Evolutionary conservation across 345 rosid genomes (phyloP).

Genomic region (Nephelium lappaceum): DNA sequence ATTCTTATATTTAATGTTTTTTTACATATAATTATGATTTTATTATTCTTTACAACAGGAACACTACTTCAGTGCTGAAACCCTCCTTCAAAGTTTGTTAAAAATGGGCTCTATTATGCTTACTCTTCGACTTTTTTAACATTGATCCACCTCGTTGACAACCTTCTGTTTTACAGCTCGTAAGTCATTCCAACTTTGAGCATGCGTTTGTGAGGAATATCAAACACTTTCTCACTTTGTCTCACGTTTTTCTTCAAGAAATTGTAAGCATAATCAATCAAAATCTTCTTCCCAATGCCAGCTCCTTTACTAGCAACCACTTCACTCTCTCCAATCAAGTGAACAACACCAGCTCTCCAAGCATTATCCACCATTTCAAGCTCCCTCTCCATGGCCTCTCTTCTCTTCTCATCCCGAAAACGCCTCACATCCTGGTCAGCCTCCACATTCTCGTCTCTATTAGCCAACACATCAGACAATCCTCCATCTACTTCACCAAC

Average conservation of each 20-base stretch:
- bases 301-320: slow-evolving; percentile 32
- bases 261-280: slow-evolving; percentile 33
- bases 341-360: slow-evolving; percentile 34
- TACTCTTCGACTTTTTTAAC: too few relatives aligned
- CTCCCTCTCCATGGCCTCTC: slow-evolving; percentile 23
- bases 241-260: slow-evolving; percentile 40
- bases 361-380: slow-evolving; percentile 37
- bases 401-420: neutral
- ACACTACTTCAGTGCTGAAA: neutral
- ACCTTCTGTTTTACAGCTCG: slow-evolving; percentile 29
- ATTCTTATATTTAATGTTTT: too few relatives aligned
- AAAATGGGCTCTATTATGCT: too few relatives aligned
- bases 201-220: slow-evolving; percentile 37
- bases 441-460: neutral
- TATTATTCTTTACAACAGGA: neutral
- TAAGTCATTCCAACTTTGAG: slow-evolving; percentile 52
- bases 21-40: neutral
- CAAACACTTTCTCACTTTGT: slow-evolving; percentile 28
- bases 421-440: neutral
- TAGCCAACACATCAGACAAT: neutral
- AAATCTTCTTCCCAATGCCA: slow-evolving; percentile 22
- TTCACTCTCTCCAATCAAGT: slow-evolving; percentile 46
- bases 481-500: neutral
- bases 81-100: too few relatives aligned
- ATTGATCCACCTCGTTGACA: too few relatives aligned